Base-by-base conservation (phyloP, 345 rosid genomes). In the Atalantia buxifolia region DNA sequence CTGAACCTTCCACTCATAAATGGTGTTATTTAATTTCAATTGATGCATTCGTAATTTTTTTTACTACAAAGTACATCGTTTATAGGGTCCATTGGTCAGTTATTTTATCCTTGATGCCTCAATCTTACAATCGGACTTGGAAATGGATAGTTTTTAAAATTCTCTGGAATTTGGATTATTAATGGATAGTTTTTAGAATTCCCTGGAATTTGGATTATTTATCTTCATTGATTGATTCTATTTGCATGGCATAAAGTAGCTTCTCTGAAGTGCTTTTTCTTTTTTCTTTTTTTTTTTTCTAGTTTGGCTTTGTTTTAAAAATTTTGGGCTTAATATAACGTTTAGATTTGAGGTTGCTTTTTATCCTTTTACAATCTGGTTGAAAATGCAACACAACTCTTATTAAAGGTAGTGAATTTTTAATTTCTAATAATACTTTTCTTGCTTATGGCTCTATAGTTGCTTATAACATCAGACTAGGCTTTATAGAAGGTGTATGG, bases 401-500 rank as follows among this genome's bases (percentile, higher is more conserved):
- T 64, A 64, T 64, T 73, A 42, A 14, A 33, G 63, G 5, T 66
- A 45, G 5, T 50, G 62, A 5, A 35, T 57, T 27, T 14, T 74
- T 72, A 75, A 71, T 18, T 72, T 66, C 18, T 72, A 35, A 7
- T 59, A 16, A 48, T 18, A 64, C 35, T 63, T 42, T 79, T 55
- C 69, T 16, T 79, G 77, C 31, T 83, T 35, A 74, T 76, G 69
- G 66, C 73, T 59, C 48, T 71, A 24, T 59, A 60, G 28, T 73
- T 78, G 75, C 82, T 30, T 79, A 42, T 82, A 57, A 82, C 66
- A 77, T 81, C 90, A 94, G 96, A 74, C 24, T 87, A 71, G 91
- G 97, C 65, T 84, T 87, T 79, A 83, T 84, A 63, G 88, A 81
- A 80, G 94, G 91, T 76, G 83, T 87, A 50, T 92, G 93, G 92